Evolutionary conservation across 495 filamentous ascomycete species (phyloP).

Genomic region (Hypoxylon trugodes): DNA sequence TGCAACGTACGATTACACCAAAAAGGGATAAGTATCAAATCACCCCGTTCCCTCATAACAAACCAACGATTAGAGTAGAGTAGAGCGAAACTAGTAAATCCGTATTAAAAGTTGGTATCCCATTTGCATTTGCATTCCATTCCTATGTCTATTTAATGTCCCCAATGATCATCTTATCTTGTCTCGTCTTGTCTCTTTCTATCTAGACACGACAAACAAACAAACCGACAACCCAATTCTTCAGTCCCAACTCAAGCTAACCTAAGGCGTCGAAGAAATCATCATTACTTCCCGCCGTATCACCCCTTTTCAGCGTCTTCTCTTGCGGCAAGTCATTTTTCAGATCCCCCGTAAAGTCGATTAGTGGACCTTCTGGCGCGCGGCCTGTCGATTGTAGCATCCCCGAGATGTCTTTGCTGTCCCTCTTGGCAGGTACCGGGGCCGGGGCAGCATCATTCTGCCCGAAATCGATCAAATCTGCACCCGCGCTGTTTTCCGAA

Average conservation of each 20-base stretch:
- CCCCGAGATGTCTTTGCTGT: constrained; percentile 50
- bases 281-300: constrained; percentile 34
- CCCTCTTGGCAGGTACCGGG: constrained; percentile 28
- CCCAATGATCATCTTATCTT: too few relatives aligned
- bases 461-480: constrained; percentile 59
- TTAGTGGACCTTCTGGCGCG: constrained; percentile 49
- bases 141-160: too few relatives aligned
- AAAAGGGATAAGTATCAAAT: too few relatives aligned
- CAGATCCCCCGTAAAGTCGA: constrained; percentile 62
- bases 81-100: too few relatives aligned
- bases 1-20: too few relatives aligned
- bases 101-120: too few relatives aligned
- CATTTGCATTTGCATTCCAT: too few relatives aligned
- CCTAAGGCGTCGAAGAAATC: constrained; percentile 41
- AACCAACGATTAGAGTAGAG: too few relatives aligned
- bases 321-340: constrained; percentile 50
- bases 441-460: constrained; percentile 42
- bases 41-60: too few relatives aligned
- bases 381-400: constrained; percentile 53
- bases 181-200: too few relatives aligned
- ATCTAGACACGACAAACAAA: too few relatives aligned
- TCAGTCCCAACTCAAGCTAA: constrained; percentile 8
- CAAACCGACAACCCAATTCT: too few relatives aligned
- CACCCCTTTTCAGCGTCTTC: constrained; percentile 28
- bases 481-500: constrained; percentile 24